Evolutionary conservation across 148 eudicot genomes (phyloP).

Genomic region (Polygonum aviculare): DNA sequence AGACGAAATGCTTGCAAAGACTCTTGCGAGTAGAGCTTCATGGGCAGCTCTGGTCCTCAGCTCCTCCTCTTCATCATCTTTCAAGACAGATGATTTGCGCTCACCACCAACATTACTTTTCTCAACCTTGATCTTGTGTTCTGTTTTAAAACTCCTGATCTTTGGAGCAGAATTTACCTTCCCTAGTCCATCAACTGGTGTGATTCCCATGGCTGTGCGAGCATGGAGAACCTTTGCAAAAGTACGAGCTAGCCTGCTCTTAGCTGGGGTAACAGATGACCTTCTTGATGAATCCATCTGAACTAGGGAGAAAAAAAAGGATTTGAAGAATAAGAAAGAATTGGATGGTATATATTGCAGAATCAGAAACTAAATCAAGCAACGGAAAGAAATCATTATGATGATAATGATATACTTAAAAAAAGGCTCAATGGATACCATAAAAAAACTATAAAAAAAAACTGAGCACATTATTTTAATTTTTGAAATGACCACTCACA

Average conservation of each 20-base stretch:
- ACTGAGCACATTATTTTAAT: not conserved
- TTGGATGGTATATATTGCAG: not conserved
- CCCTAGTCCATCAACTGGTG: conserved; percentile 38
- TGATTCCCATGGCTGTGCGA: conserved; percentile 40
- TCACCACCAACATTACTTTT: conserved; percentile 21
- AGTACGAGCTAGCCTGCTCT: conserved; percentile 62
- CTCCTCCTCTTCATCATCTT: conserved; percentile 40
- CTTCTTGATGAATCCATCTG: conserved; percentile 65
- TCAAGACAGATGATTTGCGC: conserved; percentile 20
- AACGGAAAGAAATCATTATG: not conserved
- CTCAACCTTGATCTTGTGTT: conserved; percentile 24
- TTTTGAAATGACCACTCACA: not conserved
- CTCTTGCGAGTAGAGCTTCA: conserved; percentile 72
- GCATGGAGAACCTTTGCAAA: conserved; percentile 69
- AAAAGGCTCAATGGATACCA: conserved; percentile 2
- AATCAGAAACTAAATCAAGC: not conserved
- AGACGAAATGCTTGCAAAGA: conserved; percentile 67
- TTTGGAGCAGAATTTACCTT: conserved; percentile 30
- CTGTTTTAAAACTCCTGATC: conserved; percentile 8
- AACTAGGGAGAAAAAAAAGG: not conserved
- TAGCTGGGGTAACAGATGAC: conserved; percentile 37
- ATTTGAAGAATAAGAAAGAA: not conserved
- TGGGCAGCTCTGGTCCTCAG: conserved; percentile 20
- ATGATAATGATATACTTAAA: not conserved
- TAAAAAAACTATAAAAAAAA: not conserved